Conservation (phyloP, 192 early-diverging fungal genomes). For the Dimargaris xerosporica region DNA sequence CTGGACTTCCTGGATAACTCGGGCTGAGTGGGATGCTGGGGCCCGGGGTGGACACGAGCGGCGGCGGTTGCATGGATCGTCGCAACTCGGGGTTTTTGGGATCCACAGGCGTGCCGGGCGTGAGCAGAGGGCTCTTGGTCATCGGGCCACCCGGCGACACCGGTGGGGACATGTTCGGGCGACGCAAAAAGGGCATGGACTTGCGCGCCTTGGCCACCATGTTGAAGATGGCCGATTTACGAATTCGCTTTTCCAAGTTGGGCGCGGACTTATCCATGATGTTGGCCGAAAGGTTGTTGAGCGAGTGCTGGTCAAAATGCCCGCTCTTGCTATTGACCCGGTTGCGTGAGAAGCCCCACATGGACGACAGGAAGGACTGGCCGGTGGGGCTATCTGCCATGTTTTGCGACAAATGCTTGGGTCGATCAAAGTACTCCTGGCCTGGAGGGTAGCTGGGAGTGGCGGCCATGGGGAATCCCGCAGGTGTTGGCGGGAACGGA, state of each 20-base stretch:
- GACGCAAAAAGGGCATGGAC: conserved; percentile 11
- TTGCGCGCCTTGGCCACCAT: conserved; percentile 6
- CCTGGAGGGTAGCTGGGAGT: not conserved
- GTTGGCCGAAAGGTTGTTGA: conserved; percentile 5
- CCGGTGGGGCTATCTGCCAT: conserved; percentile 1
- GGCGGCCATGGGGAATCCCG: not conserved
- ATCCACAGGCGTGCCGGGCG: no score
- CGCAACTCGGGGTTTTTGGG: no score
- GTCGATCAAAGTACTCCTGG: conserved; percentile 10
- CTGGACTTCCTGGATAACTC: not conserved
- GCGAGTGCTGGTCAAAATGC: conserved; percentile 7
- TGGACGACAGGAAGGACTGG: not conserved
- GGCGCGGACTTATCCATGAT: conserved; percentile 10
- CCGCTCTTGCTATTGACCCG: conserved; percentile 10
- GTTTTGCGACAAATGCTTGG: conserved; percentile 8
- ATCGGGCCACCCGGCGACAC: not conserved
- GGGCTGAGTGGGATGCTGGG: conserved; percentile 2
- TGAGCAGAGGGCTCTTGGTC: no score
- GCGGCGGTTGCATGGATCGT: not conserved
- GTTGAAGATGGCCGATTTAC: conserved; percentile 9
- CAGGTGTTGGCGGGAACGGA: not conserved
- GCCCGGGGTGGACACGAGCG: not conserved
- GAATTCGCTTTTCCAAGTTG: conserved; percentile 9
- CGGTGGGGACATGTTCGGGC: not conserved
- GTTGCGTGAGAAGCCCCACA: not conserved